Conservation (phyloP, 768 basidiomycete genomes). For the Auriscalpium microsporum region DNA sequence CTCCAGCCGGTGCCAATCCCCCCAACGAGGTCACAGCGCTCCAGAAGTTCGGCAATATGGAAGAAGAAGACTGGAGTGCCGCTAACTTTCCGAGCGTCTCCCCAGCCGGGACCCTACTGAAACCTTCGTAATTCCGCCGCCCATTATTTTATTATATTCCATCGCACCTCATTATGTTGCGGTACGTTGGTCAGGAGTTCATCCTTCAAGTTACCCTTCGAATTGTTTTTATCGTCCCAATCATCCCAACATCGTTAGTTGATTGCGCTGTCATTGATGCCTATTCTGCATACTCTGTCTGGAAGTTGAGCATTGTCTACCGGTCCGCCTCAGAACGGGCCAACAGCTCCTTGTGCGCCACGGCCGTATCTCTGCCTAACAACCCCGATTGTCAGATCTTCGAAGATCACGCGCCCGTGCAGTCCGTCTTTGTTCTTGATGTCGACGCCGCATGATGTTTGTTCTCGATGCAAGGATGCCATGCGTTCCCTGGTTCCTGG, state of each 20-base stretch:
- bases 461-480: background rate
- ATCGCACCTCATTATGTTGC: background rate
- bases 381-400: background rate
- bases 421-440: background rate
- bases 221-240: background rate
- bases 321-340: too few species aligned
- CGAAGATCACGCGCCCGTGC: background rate
- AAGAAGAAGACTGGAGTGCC: conserved; percentile 16
- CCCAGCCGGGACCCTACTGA: background rate
- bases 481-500: background rate
- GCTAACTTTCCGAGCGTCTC: conserved; percentile 4
- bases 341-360: too few species aligned
- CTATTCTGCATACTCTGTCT: too few species aligned
- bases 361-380: too few species aligned
- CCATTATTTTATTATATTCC: background rate
- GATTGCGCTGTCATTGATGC: too few species aligned
- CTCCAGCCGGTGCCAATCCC: background rate
- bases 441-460: background rate
- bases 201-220: too few species aligned
- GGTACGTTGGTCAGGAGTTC: background rate
- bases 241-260: too few species aligned
- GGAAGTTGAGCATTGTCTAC: too few species aligned
- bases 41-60: background rate
- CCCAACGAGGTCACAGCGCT: background rate
- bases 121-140: background rate